Base-by-base conservation (phyloP, 257 asterid genomes). In the Salvia hispanica region DNA sequence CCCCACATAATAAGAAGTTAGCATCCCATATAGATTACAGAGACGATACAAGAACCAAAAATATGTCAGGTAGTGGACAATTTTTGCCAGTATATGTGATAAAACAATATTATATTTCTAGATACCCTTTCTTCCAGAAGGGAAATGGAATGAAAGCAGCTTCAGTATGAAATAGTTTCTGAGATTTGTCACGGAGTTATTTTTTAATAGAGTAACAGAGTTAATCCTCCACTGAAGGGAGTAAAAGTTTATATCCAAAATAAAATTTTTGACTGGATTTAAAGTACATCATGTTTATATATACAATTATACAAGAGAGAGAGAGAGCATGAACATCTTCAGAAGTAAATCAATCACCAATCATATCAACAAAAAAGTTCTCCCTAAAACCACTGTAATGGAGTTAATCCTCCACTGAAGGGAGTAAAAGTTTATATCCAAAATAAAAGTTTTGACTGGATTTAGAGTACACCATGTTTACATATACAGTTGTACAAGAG, bases 1-100 rank as follows among this genome's bases (percentile, higher is more conserved):
- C 56, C 90, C 93, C 52, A 45, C 77, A 45, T 78, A 67, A 61
- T 72, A 66, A 58, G 25, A 71, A 37, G 51, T 45, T 44, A 48
- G 7, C 67, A 58, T 72, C 69, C 56, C 45, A 67, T 48, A 40
- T 59, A 69, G 65, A 62, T 62, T 72, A 16, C 69, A 55, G 15
- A 66, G 64, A 66, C 18, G 61, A 64, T 52, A 13, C 36, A 16
- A 69, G 64, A 46, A 43, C 64, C 62, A 63, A 74, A 54, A 50
- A 76, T 50, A 40, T 56, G 72, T 64, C 31, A 56, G 42, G 42
- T 57, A 28, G 28, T 37, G 44, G 37, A 31, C 54, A 68, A 39
- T 21, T 57, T 74, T 42, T 31, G 34, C 51, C 25, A 44, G 72
- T 40, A 40, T 40, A 40, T 40, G 58, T 72, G 48, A 36, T 57